Percentiles rank a stretch among this genome's conserved stretches.
phyloP scores from a whole-genome alignment of 805 yeast species.

The Candida montana region DNA sequence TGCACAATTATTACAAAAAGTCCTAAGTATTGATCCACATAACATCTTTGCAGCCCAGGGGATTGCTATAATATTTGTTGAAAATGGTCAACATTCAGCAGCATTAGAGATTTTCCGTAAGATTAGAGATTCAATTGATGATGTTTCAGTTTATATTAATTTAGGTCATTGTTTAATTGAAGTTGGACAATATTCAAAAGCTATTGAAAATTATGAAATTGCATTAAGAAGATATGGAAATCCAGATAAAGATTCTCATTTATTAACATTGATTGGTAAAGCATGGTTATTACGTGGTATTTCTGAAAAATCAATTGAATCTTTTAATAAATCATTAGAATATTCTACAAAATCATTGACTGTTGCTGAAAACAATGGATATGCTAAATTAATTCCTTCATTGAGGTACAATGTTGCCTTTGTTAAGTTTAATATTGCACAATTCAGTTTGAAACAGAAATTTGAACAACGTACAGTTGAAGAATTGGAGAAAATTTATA shows the following conservation, averaged over 20 bases:
- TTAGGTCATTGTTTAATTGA: conserved; percentile 85
- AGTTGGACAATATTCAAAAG: conserved; percentile 73
- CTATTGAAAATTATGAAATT: conserved; percentile 83
- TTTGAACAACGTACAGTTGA: conserved; percentile 53
- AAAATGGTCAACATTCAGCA: conserved; percentile 63
- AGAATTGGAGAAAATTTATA: conserved; percentile 53
- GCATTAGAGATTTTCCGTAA: conserved; percentile 87
- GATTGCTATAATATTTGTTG: conserved; percentile 87
- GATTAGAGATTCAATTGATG: conserved; percentile 83
- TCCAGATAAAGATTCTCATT: conserved; percentile 56
- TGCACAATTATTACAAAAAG: conserved; percentile 88
- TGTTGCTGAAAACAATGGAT: conserved; percentile 27
- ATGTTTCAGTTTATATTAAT: conserved; percentile 76
- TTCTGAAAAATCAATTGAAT: conserved; percentile 58
- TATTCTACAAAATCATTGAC: conserved; percentile 54
- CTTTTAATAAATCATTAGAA: conserved; percentile 55
- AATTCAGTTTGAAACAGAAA: conserved; percentile 60
- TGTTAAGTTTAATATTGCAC: conserved; percentile 83
- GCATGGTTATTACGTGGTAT: conserved; percentile 83
- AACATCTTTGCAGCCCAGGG: conserved; percentile 98
- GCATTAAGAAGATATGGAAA: conserved; percentile 62
- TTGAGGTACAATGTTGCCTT: conserved; percentile 77
- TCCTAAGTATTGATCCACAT: conserved; percentile 71
- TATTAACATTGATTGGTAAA: conserved; percentile 71
- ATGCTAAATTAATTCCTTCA: conserved; percentile 36